phyloP scores from a whole-genome alignment of 139 green algal species.

The Micractinium conductrix region DNA sequence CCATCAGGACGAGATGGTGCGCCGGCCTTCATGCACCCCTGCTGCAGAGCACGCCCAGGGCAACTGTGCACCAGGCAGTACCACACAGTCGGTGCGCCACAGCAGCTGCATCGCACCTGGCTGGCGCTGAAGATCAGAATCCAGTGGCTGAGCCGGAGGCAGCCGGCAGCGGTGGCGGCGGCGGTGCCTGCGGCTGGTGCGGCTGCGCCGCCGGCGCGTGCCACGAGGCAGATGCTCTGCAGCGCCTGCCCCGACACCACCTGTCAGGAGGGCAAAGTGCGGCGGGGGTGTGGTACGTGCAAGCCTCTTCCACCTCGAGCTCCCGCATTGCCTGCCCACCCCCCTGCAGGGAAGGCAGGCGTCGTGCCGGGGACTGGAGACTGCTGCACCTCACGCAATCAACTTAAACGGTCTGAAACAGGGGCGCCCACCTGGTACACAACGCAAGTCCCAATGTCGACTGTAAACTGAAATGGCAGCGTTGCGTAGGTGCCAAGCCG shows the following conservation, averaged over 20 bases:
- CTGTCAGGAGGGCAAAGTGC: neutral
- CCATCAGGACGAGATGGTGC: too few species aligned
- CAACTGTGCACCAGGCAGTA: too few species aligned
- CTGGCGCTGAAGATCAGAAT: neutral
- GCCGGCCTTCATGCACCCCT: too few species aligned
- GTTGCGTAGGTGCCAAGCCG: neutral
- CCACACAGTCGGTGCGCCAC: too few species aligned
- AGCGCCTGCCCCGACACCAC: conserved; percentile 20
- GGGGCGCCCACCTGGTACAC: conserved; percentile 7
- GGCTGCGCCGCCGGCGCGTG: neutral
- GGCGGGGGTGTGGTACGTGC: neutral
- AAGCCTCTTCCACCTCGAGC: too few species aligned
- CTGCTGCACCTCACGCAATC: too few species aligned
- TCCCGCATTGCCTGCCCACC: too few species aligned
- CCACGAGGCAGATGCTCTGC: neutral
- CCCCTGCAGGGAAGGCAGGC: too few species aligned
- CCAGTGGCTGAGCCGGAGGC: conserved; percentile 11
- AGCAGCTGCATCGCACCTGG: too few species aligned
- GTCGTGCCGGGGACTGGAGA: too few species aligned
- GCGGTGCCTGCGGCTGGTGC: neutral
- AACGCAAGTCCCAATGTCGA: conserved; percentile 23
- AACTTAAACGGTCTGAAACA: too few species aligned
- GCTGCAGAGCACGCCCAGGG: too few species aligned
- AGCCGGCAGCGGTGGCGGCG: neutral
- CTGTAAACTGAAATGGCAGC: conserved; percentile 15